These are phyloP conservation scores for Penicillium sp. DNA, from an alignment of 2,329 filamentous ascomycete genomes.

Conservation along the genomic window DNA sequence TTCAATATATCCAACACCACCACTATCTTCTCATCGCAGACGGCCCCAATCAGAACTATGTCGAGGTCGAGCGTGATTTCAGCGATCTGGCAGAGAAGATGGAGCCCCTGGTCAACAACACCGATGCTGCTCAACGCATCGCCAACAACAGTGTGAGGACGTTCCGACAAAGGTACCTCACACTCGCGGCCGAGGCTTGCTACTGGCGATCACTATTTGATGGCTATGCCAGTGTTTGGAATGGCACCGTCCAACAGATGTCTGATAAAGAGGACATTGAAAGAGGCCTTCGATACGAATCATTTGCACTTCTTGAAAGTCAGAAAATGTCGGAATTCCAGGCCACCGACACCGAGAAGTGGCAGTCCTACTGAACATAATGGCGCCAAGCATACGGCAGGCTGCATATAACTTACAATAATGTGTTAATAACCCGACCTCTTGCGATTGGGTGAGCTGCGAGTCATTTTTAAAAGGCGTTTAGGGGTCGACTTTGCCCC, in stretches of 20 bases:
- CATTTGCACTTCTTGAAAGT: constrained; percentile 31
- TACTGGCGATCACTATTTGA: constrained; percentile 49
- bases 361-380: neutral
- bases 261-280: constrained; percentile 11
- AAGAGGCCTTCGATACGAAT: constrained; percentile 32
- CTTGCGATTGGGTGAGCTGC: neutral
- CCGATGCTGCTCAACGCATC: constrained; percentile 42
- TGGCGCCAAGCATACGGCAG: neutral
- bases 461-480: neutral
- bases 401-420: neutral
- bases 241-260: constrained; percentile 17
- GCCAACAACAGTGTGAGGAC: constrained; percentile 45
- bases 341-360: constrained; percentile 5
- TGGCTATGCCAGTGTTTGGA: constrained; percentile 28
- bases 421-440: neutral
- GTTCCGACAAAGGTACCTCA: constrained; percentile 51
- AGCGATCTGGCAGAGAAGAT: constrained; percentile 50
- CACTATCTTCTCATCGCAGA: constrained; percentile 43
- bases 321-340: constrained; percentile 27
- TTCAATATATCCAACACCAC: constrained; percentile 49
- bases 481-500: neutral
- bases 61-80: constrained; percentile 51
- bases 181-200: constrained; percentile 50
- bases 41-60: constrained; percentile 48
- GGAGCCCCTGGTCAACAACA: constrained; percentile 37